These are phyloP conservation scores for Mortierella sp. DNA, from an alignment of 371 early-diverging fungal genomes.

Conservation along the genomic window DNA sequence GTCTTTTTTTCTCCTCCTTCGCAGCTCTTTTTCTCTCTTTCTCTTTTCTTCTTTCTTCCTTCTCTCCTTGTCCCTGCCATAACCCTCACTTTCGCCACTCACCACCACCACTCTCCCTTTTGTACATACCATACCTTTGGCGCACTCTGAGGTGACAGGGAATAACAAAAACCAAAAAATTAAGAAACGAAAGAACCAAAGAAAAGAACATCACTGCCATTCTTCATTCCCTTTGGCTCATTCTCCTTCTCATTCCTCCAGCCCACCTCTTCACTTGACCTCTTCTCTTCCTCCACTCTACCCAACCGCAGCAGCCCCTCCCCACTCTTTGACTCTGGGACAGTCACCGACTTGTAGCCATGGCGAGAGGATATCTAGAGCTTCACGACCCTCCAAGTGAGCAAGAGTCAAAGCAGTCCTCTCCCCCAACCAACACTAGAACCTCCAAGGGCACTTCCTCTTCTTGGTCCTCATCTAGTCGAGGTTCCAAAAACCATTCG, in stretches of 20 bases:
- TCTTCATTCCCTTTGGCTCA: not conserved
- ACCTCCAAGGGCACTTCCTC: not conserved
- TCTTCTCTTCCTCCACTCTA: not conserved
- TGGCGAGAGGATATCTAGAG: constrained; percentile 48
- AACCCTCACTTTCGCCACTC: not conserved
- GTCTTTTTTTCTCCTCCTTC: no score
- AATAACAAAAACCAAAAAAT: no score
- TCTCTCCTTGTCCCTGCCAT: not conserved
- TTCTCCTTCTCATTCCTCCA: not conserved
- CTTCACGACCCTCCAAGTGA: constrained; percentile 38
- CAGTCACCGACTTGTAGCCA: not conserved
- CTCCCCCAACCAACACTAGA: not conserved
- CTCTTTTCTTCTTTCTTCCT: not conserved
- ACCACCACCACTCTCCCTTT: not conserved
- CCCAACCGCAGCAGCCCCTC: not conserved
- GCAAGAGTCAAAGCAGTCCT: not conserved
- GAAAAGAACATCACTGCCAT: no score
- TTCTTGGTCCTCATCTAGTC: not conserved
- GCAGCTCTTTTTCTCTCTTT: not conserved
- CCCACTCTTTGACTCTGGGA: not conserved
- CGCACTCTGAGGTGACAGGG: no score
- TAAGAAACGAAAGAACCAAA: no score
- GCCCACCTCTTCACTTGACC: no score
- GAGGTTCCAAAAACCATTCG: not conserved
- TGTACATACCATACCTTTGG: not conserved